Percentiles rank a stretch among this genome's conserved stretches.
Conservation (phyloP, 2,329 filamentous ascomycete species). For the Xylaria sp. region DNA sequence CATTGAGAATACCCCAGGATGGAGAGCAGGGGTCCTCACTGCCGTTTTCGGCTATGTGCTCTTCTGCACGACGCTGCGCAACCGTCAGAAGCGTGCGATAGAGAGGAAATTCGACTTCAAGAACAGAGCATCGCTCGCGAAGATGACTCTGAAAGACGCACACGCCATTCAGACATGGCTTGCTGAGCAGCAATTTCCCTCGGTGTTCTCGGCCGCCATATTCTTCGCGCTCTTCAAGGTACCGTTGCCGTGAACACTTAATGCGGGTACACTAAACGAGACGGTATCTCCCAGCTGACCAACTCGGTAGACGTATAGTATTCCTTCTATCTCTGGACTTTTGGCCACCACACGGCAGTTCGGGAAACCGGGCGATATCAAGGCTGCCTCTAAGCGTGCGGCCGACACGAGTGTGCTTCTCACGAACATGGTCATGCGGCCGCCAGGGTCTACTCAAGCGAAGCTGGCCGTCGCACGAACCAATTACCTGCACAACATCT, state of each 20-base stretch:
- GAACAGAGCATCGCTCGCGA: conserved; percentile 11
- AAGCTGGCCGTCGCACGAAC: conserved; percentile 68
- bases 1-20: neutral
- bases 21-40: neutral
- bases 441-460: conserved; percentile 56
- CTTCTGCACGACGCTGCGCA: conserved; percentile 16
- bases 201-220: conserved; percentile 60
- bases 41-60: neutral
- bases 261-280: neutral
- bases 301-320: conserved; percentile 58
- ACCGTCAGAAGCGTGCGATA: conserved; percentile 14
- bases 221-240: conserved; percentile 70
- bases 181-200: conserved; percentile 65
- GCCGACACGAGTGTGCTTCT: conserved; percentile 63
- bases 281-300: neutral
- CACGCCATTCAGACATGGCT: conserved; percentile 23
- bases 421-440: conserved; percentile 58
- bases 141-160: conserved; percentile 32
- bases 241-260: conserved; percentile 20
- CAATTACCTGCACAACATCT: conserved; percentile 70
- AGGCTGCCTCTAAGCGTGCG: conserved; percentile 61
- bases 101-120: conserved; percentile 6
- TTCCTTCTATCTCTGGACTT: conserved; percentile 63
- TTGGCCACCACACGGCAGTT: conserved; percentile 63
- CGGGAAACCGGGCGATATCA: conserved; percentile 49